phyloP scores from a whole-genome alignment of 2,329 filamentous ascomycete genomes.

The Raffaelea albimanens region DNA sequence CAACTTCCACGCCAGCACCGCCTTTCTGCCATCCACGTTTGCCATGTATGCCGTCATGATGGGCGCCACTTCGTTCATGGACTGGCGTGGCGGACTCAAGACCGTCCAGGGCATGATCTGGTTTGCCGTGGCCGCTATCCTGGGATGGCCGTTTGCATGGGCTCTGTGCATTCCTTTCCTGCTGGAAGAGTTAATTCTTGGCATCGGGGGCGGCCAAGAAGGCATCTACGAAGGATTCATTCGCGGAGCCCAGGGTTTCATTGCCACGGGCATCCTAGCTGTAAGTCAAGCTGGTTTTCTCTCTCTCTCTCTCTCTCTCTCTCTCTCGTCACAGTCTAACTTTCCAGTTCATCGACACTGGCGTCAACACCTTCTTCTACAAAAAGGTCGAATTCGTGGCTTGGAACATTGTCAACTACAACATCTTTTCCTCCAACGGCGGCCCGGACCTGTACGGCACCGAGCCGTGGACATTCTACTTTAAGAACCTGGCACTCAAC shows the following conservation, averaged over 20 bases:
- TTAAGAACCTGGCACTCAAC: constrained; percentile 83
- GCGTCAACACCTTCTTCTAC: constrained; percentile 78
- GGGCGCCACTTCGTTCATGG: constrained; percentile 81
- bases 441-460: constrained; percentile 92
- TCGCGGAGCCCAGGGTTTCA: constrained; percentile 56
- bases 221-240: constrained; percentile 49
- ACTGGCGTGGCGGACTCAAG: constrained; percentile 71
- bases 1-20: constrained; percentile 83
- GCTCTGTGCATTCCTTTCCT: constrained; percentile 76
- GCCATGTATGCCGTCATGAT: constrained; percentile 92
- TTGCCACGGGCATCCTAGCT: constrained; percentile 58
- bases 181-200: constrained; percentile 57
- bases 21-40: constrained; percentile 88
- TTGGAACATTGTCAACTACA: constrained; percentile 93
- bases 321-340: constrained; percentile 11
- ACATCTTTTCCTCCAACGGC: constrained; percentile 73
- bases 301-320: constrained; percentile 4
- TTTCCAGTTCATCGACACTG: constrained; percentile 57
- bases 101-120: constrained; percentile 80
- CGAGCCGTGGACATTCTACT: constrained; percentile 94
- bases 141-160: constrained; percentile 92
- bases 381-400: constrained; percentile 67
- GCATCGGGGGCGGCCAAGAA: constrained; percentile 43
- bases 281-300: constrained; percentile 35
- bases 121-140: constrained; percentile 74